Evolutionary conservation across 495 filamentous ascomycete genomes (phyloP).

Genomic region (Talaromyces trachyspermus): DNA sequence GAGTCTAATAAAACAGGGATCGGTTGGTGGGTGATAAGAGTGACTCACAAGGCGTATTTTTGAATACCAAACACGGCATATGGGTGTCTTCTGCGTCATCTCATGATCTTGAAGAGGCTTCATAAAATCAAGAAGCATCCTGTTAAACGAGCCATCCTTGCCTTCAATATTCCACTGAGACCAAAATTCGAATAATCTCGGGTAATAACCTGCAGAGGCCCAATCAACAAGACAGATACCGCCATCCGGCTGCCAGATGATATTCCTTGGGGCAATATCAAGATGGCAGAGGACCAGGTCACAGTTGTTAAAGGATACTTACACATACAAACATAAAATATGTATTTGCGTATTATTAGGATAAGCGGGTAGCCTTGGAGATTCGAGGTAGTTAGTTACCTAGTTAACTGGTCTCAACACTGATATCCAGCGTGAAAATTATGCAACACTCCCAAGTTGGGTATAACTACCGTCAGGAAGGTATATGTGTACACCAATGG

Average conservation of each 20-base stretch:
- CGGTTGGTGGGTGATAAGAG: no score
- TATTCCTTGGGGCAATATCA: conserved; percentile 20
- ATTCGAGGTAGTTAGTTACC: no score
- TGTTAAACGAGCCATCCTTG: conserved; percentile 19
- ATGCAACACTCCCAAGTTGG: no score
- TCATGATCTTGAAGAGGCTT: conserved; percentile 13
- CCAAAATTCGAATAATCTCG: conserved; percentile 22
- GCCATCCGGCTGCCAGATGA: conserved; percentile 18
- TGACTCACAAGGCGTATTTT: conserved; percentile 21
- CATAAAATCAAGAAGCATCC: conserved; percentile 16
- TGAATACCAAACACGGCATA: conserved; percentile 14
- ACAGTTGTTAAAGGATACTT: conserved; percentile 10
- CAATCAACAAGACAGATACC: conserved; percentile 21
- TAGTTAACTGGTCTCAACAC: no score
- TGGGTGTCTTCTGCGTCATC: conserved; percentile 10
- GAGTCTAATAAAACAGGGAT: no score
- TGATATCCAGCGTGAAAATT: no score
- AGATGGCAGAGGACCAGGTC: conserved; percentile 20
- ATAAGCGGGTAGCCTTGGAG: no score
- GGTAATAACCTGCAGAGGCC: conserved; percentile 22
- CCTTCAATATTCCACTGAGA: conserved; percentile 18
- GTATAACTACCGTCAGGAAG: no score
- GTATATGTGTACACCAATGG: no score
- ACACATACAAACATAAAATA: no score
- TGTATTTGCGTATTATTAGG: no score